A percentile compares a stretch with the other conserved stretches of the same genome.
phyloP scores from a whole-genome alignment of 2,329 filamentous ascomycete genomes.

The Ceratocystiopsis sp. region DNA sequence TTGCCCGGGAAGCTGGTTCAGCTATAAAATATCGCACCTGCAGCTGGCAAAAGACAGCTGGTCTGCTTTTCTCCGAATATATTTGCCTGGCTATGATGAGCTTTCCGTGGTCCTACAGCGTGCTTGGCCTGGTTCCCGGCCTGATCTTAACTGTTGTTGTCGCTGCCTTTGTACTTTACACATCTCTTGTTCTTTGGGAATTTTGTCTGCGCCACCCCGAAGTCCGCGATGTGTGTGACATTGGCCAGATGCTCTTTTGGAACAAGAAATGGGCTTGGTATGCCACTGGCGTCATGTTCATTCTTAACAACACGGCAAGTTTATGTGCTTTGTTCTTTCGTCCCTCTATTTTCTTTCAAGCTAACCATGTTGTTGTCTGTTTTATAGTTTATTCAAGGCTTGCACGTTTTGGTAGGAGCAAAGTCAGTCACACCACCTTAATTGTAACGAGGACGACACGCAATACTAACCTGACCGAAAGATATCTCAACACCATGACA shows the following conservation, averaged over 20 bases:
- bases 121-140: conserved; percentile 73
- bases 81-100: conserved; percentile 90
- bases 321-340: not conserved
- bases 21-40: conserved; percentile 86
- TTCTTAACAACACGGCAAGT: conserved; percentile 65
- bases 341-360: not conserved
- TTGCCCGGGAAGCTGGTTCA: conserved; percentile 58
- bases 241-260: conserved; percentile 92
- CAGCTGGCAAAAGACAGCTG: conserved; percentile 89
- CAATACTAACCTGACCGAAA: too few relatives aligned
- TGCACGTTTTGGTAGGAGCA: conserved; percentile 71
- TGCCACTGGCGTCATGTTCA: conserved; percentile 65
- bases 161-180: conserved; percentile 68
- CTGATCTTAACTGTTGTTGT: conserved; percentile 69
- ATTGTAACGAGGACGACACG: too few relatives aligned
- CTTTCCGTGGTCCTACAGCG: conserved; percentile 82
- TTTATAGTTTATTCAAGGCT: conserved; percentile 55
- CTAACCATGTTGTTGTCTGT: not conserved
- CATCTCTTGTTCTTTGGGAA: conserved; percentile 46
- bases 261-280: conserved; percentile 58
- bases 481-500: conserved; percentile 76
- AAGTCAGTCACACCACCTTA: conserved; percentile 22
- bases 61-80: conserved; percentile 83
- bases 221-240: conserved; percentile 81
- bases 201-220: conserved; percentile 86